Evolutionary conservation across 2,329 filamentous ascomycete genomes (phyloP).

Genomic region (Huntiella abstrusa): DNA sequence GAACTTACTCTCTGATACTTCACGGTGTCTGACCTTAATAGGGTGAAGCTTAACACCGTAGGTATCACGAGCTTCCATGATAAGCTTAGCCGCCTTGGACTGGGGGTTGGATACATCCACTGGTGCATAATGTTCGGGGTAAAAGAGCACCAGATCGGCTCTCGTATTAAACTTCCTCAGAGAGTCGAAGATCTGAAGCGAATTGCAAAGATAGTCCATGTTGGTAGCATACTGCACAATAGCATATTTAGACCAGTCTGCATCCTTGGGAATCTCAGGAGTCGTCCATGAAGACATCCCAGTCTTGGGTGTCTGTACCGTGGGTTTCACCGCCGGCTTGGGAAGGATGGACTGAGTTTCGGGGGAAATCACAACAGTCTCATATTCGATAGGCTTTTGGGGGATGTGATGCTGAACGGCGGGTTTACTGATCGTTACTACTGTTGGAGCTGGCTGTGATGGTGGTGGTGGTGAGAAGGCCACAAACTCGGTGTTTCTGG

Average conservation of each 20-base stretch:
- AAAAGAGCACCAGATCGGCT: constrained; percentile 28
- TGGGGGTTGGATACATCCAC: constrained; percentile 16
- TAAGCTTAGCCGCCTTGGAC: constrained; percentile 18
- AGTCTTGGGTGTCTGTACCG: not conserved
- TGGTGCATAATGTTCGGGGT: constrained; percentile 20
- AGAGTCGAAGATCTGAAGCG: constrained; percentile 30
- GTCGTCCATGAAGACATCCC: not conserved
- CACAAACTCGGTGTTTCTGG: not conserved
- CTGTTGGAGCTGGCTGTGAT: not conserved
- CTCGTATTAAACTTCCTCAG: constrained; percentile 23
- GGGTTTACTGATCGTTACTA: not conserved
- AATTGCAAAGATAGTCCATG: constrained; percentile 29
- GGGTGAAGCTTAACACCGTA: constrained; percentile 27
- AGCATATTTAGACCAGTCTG: constrained; percentile 27
- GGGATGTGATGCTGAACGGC: not conserved
- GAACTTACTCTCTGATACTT: constrained; percentile 20
- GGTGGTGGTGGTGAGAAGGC: constrained; percentile 3
- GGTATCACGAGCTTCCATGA: constrained; percentile 24
- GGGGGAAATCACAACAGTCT: not conserved
- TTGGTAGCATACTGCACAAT: constrained; percentile 32
- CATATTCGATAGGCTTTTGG: not conserved
- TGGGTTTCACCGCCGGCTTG: not conserved
- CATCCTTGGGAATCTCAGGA: constrained; percentile 10
- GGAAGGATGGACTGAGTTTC: not conserved
- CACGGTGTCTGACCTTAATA: constrained; percentile 20